Base-by-base conservation (phyloP, 306 rosid species). In the Clitoria ternatea region DNA sequence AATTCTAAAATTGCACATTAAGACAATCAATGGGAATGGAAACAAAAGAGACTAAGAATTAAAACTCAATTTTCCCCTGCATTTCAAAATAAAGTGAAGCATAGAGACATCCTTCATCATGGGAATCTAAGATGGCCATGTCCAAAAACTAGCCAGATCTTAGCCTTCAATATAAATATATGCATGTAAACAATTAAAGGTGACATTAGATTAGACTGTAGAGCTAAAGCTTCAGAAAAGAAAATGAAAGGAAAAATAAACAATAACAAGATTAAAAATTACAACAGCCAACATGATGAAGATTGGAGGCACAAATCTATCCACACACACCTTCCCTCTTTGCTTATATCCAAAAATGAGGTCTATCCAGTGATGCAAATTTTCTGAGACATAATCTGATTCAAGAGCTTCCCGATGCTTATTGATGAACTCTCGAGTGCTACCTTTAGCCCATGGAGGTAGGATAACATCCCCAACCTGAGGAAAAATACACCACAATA, bases 331-430 rank as follows among this genome's bases (percentile, higher is more conserved):
- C 99, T 95, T 95, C 81, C 99, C 99, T 85, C 97, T 89, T 83
- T 95, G 99, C 79, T 91, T 95, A 79, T 82, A 80, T 74, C 99
- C 99, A 81, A 95, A 95, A 57, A 95, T 91, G 63, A 95, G 99
- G 80, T 95, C 99, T 62, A 95, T 95, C 99, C 99, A 95, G 63
- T 91, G 96, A 81, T 95, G 97, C 90, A 95, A 82, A 72, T 91
- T 85, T 86, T 95, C 96, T 13, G 99, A 95, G 75, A 91, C 90
- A 70, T 67, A 89, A 66, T 91, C 91, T 70, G 96, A 95, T 78
- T 95, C 99, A 82, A 95, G 91, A 24, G 97, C 99, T 83, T 95
- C 96, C 89, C 99, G 91, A 70, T 95, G 99, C 85, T 82, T 95
- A 82, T 66, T 86, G 85, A 95, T 91, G 84, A 95, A 95, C 90